Conservation (phyloP, 2,329 filamentous ascomycete genomes). For the Aureobasidium sp. region DNA sequence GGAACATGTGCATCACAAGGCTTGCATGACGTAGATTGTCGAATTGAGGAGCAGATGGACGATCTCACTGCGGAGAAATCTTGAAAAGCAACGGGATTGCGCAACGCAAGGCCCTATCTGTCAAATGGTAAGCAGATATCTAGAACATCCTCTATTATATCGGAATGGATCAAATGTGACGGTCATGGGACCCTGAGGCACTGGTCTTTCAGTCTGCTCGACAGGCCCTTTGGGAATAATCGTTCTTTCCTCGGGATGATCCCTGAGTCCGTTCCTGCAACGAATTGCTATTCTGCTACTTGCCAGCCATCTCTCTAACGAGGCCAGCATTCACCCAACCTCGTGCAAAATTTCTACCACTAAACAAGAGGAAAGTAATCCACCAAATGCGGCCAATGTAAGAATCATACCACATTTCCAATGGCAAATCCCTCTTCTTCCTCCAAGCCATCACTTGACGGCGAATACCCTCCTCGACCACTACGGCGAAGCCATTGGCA, state of each 20-base stretch:
- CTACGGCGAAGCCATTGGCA: slow-evolving; percentile 23
- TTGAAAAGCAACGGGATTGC: neutral
- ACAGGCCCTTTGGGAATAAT: neutral
- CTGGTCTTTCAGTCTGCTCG: no score
- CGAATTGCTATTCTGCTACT: slow-evolving; percentile 8
- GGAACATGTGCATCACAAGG: neutral
- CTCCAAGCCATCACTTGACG: slow-evolving; percentile 17
- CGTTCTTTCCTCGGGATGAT: neutral
- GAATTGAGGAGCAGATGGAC: neutral
- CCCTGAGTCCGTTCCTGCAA: neutral
- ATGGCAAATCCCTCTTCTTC: slow-evolving; percentile 14
- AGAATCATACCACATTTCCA: slow-evolving; percentile 24
- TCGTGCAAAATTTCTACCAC: slow-evolving; percentile 34
- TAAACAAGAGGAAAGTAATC: slow-evolving; percentile 30
- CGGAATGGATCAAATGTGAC: no score
- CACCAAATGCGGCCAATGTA: slow-evolving; percentile 34
- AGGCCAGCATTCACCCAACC: slow-evolving; percentile 35
- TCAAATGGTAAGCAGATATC: neutral
- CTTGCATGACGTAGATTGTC: neutral
- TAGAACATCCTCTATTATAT: neutral
- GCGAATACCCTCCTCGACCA: slow-evolving; percentile 21
- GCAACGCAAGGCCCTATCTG: neutral
- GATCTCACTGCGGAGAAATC: slow-evolving; percentile 2
- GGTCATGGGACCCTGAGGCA: no score
- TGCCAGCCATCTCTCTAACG: slow-evolving; percentile 30